Conservation (phyloP, 192 early-diverging fungal species). For the Allomyces macrogynus region DNA sequence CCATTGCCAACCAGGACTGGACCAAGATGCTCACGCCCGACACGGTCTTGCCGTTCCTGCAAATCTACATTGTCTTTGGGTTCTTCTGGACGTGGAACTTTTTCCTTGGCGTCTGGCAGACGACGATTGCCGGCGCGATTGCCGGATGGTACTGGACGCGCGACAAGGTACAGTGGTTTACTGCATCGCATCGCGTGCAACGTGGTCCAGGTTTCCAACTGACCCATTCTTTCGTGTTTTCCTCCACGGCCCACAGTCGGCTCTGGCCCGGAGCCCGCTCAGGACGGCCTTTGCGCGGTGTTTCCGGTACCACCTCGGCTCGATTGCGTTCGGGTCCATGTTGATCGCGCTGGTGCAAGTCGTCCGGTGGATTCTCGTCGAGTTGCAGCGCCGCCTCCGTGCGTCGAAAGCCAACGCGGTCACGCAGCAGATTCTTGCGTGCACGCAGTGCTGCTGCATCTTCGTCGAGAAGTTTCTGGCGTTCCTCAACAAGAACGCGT, state of each 20-base stretch:
- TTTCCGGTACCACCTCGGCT: conserved; percentile 28
- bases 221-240: too few relatives aligned
- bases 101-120: conserved; percentile 20
- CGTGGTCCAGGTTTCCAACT: too few relatives aligned
- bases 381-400: conserved; percentile 8
- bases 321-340: conserved; percentile 25
- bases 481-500: conserved; percentile 36
- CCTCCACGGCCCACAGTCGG: background rate
- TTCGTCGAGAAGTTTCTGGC: conserved; percentile 19
- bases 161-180: conserved; percentile 14
- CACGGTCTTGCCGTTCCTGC: conserved; percentile 10
- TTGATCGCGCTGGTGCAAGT: conserved; percentile 30
- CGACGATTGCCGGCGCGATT: conserved; percentile 27
- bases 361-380: conserved; percentile 16
- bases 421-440: conserved; percentile 14
- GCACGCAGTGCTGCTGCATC: conserved; percentile 19
- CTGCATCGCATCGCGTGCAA: too few relatives aligned
- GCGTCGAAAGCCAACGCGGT: conserved; percentile 11
- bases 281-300: conserved; percentile 13
- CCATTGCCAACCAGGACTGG: background rate
- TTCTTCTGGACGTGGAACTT: conserved; percentile 31
- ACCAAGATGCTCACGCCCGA: background rate
- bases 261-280: conserved; percentile 7
- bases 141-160: conserved; percentile 29
- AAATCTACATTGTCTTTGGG: conserved; percentile 29